Percentiles rank a stretch among this genome's conserved stretches.
Conservation (phyloP, 805 yeast species). For the Ogataea salicorniae region DNA sequence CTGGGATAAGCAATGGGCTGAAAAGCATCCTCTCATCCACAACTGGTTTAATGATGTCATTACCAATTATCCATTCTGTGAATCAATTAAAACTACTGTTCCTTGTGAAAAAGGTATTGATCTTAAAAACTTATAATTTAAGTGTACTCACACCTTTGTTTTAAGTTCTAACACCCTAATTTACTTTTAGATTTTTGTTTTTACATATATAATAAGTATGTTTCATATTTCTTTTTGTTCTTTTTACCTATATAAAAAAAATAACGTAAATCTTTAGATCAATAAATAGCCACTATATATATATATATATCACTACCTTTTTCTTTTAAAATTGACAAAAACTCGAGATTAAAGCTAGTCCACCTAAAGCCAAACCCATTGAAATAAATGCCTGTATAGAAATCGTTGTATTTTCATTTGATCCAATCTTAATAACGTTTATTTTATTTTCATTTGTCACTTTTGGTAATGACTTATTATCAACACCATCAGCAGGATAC, state of each 20-base stretch:
- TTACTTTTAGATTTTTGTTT: too few relatives aligned
- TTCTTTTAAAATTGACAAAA: not conserved
- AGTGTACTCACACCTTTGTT: not conserved
- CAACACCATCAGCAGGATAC: not conserved
- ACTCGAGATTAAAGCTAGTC: not conserved
- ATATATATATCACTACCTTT: too few relatives aligned
- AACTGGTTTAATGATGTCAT: constrained; percentile 47
- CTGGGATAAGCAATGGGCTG: constrained; percentile 39
- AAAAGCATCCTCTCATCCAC: constrained; percentile 37
- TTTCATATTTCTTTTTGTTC: too few relatives aligned
- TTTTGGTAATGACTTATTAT: not conserved
- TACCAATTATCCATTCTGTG: constrained; percentile 1
- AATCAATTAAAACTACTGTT: not conserved
- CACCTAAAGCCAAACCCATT: not conserved
- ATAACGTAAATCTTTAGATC: not conserved
- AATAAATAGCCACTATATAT: not conserved
- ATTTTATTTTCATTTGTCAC: constrained; percentile 4
- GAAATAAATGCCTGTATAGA: not conserved
- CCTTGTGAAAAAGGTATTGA: not conserved
- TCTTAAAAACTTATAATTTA: not conserved
- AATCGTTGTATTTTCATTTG: not conserved
- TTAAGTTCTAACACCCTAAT: too few relatives aligned
- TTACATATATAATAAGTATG: too few relatives aligned
- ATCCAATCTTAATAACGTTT: constrained; percentile 10
- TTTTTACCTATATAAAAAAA: too few relatives aligned